Percentiles rank a stretch among this genome's conserved stretches.
phyloP scores from a whole-genome alignment of 1,139 yeast genomes.

The Yamadazyma buinensis region DNA sequence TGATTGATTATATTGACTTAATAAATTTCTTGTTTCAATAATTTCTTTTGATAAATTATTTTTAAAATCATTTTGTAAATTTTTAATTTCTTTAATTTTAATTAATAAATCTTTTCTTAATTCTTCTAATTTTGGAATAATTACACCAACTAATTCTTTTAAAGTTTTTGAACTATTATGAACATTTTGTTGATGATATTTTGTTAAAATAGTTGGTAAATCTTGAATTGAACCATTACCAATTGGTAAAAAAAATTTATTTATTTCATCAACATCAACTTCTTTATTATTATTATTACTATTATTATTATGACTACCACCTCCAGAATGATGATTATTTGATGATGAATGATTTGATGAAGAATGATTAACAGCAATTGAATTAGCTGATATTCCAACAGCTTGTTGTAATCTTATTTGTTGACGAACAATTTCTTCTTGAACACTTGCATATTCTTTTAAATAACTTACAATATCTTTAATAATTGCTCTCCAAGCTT shows the following conservation, averaged over 20 bases:
- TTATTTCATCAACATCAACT: constrained; percentile 35
- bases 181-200: constrained; percentile 73
- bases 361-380: constrained; percentile 12
- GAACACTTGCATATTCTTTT: constrained; percentile 76
- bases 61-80: constrained; percentile 78
- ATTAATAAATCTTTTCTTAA: constrained; percentile 75
- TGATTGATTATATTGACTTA: constrained; percentile 45
- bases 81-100: constrained; percentile 83
- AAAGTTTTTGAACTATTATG: constrained; percentile 62
- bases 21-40: constrained; percentile 53
- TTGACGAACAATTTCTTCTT: constrained; percentile 83
- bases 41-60: constrained; percentile 70
- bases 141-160: constrained; percentile 63
- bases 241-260: constrained; percentile 59
- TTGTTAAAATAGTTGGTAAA: constrained; percentile 68
- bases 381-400: constrained; percentile 38
- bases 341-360: no score
- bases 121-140: constrained; percentile 84
- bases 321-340: background rate
- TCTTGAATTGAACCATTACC: constrained; percentile 85
- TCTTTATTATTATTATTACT: constrained; percentile 14
- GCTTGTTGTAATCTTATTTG: constrained; percentile 81
- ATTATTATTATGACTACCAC: constrained; percentile 4
- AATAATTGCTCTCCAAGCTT: constrained; percentile 81
- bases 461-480: constrained; percentile 72